Conservation (phyloP, 495 filamentous ascomycete genomes). For the Chaetomidium leptoderma region DNA sequence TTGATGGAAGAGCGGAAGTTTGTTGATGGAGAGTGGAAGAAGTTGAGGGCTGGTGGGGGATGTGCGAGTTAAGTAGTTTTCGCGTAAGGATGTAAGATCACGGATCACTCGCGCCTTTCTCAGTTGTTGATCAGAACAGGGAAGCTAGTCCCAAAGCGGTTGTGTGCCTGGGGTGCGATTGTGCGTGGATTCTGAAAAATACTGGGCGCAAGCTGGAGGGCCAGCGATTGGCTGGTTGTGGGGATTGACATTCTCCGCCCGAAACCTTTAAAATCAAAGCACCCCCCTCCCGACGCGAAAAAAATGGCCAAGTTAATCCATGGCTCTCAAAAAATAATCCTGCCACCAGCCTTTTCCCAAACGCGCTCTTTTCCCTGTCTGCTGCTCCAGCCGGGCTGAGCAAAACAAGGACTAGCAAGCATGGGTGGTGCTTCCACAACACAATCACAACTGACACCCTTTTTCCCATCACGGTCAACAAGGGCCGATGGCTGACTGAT, state of each 20-base stretch:
- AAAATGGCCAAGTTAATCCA: slow-evolving; percentile 1
- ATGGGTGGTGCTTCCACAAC: neutral
- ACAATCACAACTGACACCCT: slow-evolving; percentile 5
- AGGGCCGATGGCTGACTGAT: slow-evolving; percentile 12
- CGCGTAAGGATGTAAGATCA: slow-evolving; percentile 47
- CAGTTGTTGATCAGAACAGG: slow-evolving; percentile 34
- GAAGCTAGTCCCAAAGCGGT: slow-evolving; percentile 41
- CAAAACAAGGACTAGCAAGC: slow-evolving; percentile 1
- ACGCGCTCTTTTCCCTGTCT: neutral
- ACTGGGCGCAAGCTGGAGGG: slow-evolving; percentile 11
- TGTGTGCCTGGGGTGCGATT: slow-evolving; percentile 14
- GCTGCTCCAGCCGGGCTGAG: neutral
- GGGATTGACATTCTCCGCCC: neutral
- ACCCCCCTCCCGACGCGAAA: slow-evolving; percentile 1
- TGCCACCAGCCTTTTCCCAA: neutral
- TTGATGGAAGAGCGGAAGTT: slow-evolving; percentile 31
- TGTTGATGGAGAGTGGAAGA: slow-evolving; percentile 34
- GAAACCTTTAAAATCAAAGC: slow-evolving; percentile 6
- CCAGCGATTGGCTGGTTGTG: slow-evolving; percentile 17
- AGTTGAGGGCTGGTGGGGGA: slow-evolving; percentile 43
- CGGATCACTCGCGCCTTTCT: slow-evolving; percentile 36
- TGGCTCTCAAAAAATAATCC: neutral
- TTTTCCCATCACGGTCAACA: neutral
- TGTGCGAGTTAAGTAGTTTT: slow-evolving; percentile 50
- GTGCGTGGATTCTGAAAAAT: slow-evolving; percentile 16